Conservation (phyloP, 1,139 yeast species). For the Taphrina deformans region DNA sequence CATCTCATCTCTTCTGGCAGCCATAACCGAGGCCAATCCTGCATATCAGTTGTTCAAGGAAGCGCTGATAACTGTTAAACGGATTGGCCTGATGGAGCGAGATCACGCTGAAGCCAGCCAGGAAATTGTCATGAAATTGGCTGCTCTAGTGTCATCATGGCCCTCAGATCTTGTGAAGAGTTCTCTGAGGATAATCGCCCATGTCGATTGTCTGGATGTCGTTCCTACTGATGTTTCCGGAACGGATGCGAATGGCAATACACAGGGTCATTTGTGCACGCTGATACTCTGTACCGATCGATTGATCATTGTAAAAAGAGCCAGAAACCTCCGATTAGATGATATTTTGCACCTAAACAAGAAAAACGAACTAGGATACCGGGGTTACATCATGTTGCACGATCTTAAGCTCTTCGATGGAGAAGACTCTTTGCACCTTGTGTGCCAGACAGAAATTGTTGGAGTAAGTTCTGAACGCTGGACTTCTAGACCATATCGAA, state of each 20-base stretch:
- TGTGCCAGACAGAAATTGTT: background rate
- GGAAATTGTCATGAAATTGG: constrained; percentile 28
- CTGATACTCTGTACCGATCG: constrained; percentile 17
- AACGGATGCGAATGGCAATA: background rate
- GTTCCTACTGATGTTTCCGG: background rate
- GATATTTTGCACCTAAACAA: constrained; percentile 1
- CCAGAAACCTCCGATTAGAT: background rate
- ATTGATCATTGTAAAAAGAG: constrained; percentile 21
- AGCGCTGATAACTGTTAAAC: constrained; percentile 20
- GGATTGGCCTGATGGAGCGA: constrained; percentile 32
- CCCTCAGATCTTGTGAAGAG: constrained; percentile 32
- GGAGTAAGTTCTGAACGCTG: constrained; percentile 18
- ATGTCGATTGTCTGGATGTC: constrained; percentile 30
- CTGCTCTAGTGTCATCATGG: constrained; percentile 32
- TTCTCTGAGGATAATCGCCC: constrained; percentile 14
- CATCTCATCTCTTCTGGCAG: constrained; percentile 17
- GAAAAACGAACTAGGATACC: constrained; percentile 23
- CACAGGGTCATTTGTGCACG: constrained; percentile 18
- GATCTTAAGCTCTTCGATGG: background rate
- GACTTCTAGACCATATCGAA: constrained; percentile 19
- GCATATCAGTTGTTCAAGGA: constrained; percentile 30
- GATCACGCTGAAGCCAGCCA: constrained; percentile 23
- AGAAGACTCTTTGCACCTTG: constrained; percentile 13
- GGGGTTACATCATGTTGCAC: constrained; percentile 13
- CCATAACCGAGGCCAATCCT: constrained; percentile 23